Conservation (phyloP, 2,329 filamentous ascomycete genomes). For the Penicillium nordicum region DNA sequence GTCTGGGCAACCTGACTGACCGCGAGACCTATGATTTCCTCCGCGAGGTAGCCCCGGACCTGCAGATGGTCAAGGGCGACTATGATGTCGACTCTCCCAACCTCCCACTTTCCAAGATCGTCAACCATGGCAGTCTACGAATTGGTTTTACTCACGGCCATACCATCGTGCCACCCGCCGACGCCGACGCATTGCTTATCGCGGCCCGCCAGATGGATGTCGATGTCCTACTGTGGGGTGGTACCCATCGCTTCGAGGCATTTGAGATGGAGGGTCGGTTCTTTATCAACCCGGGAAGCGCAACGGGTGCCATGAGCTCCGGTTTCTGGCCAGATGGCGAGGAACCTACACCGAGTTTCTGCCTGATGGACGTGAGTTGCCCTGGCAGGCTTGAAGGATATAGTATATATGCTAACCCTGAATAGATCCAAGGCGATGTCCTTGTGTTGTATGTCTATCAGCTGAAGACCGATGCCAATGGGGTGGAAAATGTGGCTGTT, state of each 20-base stretch:
- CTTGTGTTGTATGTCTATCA: slow-evolving; percentile 94
- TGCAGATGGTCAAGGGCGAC: slow-evolving; percentile 68
- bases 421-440: slow-evolving; percentile 89
- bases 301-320: slow-evolving; percentile 63
- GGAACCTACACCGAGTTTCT: slow-evolving; percentile 85
- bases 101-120: slow-evolving; percentile 64
- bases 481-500: slow-evolving; percentile 74
- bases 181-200: slow-evolving; percentile 64
- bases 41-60: slow-evolving; percentile 67
- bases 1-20: slow-evolving; percentile 76
- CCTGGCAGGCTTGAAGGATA: neutral
- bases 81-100: slow-evolving; percentile 66
- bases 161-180: slow-evolving; percentile 64
- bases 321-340: slow-evolving; percentile 58
- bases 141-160: slow-evolving; percentile 70
- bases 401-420: slow-evolving; percentile 12
- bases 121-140: slow-evolving; percentile 64
- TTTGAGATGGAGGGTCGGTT: slow-evolving; percentile 71
- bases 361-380: slow-evolving; percentile 87
- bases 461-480: slow-evolving; percentile 71
- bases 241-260: slow-evolving; percentile 67
- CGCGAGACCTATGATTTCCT: slow-evolving; percentile 77
- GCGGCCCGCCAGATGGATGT: slow-evolving; percentile 69
- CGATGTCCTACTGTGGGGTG: slow-evolving; percentile 66
- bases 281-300: slow-evolving; percentile 67